phyloP scores from a whole-genome alignment of 1,139 yeast genomes.

The Pichia inconspicua region DNA sequence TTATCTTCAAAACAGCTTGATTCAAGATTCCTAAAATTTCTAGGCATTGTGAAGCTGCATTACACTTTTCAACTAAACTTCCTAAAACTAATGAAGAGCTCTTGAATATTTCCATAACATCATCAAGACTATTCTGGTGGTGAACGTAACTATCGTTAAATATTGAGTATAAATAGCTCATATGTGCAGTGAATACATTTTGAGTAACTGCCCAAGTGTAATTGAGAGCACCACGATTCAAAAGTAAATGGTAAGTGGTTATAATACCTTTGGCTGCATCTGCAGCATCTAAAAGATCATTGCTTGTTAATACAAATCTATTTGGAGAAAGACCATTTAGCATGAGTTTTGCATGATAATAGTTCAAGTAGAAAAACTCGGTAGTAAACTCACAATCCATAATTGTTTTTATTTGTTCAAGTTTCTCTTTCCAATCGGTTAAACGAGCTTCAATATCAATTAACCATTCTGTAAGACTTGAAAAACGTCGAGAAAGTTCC shows the following conservation, averaged over 20 bases:
- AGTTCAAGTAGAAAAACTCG: conserved; percentile 65
- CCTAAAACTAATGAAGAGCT: conserved; percentile 56
- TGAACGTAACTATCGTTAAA: conserved; percentile 57
- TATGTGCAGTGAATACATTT: conserved; percentile 82
- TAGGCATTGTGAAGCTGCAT: conserved; percentile 66
- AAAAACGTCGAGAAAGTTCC: conserved; percentile 59
- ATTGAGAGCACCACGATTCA: conserved; percentile 51
- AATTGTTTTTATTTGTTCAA: conserved; percentile 49
- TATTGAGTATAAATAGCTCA: conserved; percentile 69
- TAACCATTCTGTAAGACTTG: conserved; percentile 45
- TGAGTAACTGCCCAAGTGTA: conserved; percentile 94
- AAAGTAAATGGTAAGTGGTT: conserved; percentile 51
- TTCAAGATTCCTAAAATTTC: conserved; percentile 66
- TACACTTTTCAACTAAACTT: conserved; percentile 62
- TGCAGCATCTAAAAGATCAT: conserved; percentile 51
- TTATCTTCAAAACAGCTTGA: conserved; percentile 61
- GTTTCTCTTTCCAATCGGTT: conserved; percentile 47
- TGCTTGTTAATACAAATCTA: conserved; percentile 43
- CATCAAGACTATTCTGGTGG: conserved; percentile 39
- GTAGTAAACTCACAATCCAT: conserved; percentile 72
- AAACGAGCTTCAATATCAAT: conserved; percentile 37
- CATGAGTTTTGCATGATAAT: conserved; percentile 65
- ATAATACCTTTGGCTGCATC: conserved; percentile 63
- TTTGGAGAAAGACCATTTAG: conserved; percentile 75
- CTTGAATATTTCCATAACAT: conserved; percentile 47